Percentiles rank a stretch among this genome's conserved stretches.
Conservation (phyloP, 805 yeast species). For the Yarrowia divulgata region DNA sequence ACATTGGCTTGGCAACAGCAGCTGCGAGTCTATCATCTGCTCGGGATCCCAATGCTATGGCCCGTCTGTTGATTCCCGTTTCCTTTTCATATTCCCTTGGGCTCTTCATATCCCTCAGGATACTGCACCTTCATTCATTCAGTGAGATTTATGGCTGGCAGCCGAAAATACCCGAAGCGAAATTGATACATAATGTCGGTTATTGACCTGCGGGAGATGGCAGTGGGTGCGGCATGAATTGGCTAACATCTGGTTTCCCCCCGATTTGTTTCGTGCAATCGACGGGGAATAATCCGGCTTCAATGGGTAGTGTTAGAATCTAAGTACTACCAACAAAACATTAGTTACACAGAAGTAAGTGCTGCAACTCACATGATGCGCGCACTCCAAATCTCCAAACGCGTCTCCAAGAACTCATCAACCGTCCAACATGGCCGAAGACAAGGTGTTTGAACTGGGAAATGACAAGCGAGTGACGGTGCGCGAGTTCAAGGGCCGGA, state of each 20-base stretch:
- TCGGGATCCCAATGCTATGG: background rate
- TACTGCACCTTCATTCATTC: background rate
- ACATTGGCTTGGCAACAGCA: conserved; percentile 2
- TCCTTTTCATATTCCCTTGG: conserved; percentile 7
- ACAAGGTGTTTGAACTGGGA: conserved; percentile 53
- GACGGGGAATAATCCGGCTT: too few relatives aligned
- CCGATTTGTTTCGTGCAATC: too few relatives aligned
- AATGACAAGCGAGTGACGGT: conserved; percentile 75
- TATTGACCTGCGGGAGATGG: background rate
- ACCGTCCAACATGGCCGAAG: conserved; percentile 21
- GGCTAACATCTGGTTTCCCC: too few relatives aligned
- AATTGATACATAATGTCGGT: background rate
- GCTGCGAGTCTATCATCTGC: background rate
- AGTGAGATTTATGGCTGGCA: background rate
- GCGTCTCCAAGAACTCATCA: background rate
- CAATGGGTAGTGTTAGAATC: background rate
- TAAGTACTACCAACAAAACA: background rate
- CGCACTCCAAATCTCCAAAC: background rate
- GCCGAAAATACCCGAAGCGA: background rate
- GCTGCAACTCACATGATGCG: background rate
- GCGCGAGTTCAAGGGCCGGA: conserved; percentile 68
- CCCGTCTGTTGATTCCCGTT: background rate
- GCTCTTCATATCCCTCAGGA: background rate
- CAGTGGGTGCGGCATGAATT: too few relatives aligned
- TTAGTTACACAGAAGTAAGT: background rate